Conservation (phyloP, 345 rosid species). For the Abelmoschus esculentus region DNA sequence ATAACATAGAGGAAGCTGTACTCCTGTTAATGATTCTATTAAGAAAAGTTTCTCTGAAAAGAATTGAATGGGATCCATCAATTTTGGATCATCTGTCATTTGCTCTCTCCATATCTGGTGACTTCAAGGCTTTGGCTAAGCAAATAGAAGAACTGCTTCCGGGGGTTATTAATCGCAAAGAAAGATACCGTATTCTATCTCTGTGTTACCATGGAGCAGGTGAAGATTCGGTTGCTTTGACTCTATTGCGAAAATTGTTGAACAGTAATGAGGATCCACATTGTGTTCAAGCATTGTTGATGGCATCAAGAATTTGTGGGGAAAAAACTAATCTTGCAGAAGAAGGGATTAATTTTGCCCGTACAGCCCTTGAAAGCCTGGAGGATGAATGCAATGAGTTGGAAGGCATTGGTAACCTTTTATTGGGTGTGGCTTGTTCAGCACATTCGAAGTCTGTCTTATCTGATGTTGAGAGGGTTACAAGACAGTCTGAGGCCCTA, state of each 20-base stretch:
- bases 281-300: conserved; percentile 39
- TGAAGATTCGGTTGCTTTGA: conserved; percentile 54
- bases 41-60: conserved; percentile 48
- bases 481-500: conserved; percentile 49
- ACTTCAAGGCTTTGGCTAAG: conserved; percentile 44
- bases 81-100: conserved; percentile 72
- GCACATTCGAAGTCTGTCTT: conserved; percentile 42
- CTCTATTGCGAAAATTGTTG: conserved; percentile 54
- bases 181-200: conserved; percentile 44
- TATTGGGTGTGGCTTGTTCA: conserved; percentile 52
- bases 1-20: conserved; percentile 72
- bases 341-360: conserved; percentile 60
- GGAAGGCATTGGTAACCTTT: conserved; percentile 36
- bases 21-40: conserved; percentile 67
- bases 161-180: conserved; percentile 42
- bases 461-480: conserved; percentile 40
- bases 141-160: conserved; percentile 65
- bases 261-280: conserved; percentile 41
- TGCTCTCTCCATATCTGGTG: conserved; percentile 61
- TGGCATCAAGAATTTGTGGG: conserved; percentile 66
- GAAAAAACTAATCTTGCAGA: conserved; percentile 39
- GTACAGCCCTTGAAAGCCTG: conserved; percentile 39
- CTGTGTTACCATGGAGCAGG: conserved; percentile 65
- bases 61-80: conserved; percentile 64
- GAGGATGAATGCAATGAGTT: conserved; percentile 36